These are phyloP conservation scores for Hypoxylon sp. DNA, from an alignment of 2,329 filamentous ascomycete species.

Conservation along the genomic window DNA sequence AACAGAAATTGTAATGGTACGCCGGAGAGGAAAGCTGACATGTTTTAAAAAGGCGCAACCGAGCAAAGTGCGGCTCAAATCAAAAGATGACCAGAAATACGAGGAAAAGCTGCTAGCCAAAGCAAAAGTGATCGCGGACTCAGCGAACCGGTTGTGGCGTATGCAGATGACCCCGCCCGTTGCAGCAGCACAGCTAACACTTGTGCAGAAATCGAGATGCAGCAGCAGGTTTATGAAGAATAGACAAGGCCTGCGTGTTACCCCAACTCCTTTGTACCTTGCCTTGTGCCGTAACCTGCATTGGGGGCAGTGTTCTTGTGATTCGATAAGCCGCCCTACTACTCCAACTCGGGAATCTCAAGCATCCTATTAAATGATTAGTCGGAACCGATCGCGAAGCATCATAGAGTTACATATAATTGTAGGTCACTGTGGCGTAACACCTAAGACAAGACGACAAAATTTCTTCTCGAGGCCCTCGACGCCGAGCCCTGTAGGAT, in stretches of 20 bases:
- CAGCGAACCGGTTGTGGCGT: conserved; percentile 80
- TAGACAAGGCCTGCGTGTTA: conserved; percentile 30
- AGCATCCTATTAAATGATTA: conserved; percentile 13
- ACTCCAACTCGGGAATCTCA: conserved; percentile 10
- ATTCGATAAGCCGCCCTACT: conserved; percentile 11
- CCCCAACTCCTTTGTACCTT: conserved; percentile 31
- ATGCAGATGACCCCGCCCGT: conserved; percentile 53
- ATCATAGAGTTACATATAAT: conserved; percentile 1
- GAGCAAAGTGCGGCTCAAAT: conserved; percentile 71
- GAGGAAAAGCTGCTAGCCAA: conserved; percentile 76
- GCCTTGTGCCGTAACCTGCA: conserved; percentile 11
- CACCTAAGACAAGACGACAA: conserved; percentile 24
- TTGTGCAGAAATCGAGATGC: conserved; percentile 64
- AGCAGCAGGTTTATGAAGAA: conserved; percentile 65
- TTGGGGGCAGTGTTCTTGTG: conserved; percentile 11
- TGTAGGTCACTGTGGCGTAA: conserved; percentile 17
- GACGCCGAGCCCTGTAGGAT: conserved; percentile 4
- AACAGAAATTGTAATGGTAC: conserved; percentile 16
- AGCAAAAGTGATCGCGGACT: conserved; percentile 76
- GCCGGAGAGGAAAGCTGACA: conserved; percentile 32
- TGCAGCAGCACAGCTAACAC: conserved; percentile 37
- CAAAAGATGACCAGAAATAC: conserved; percentile 71
- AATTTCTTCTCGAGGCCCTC: background rate
- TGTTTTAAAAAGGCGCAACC: conserved; percentile 72
- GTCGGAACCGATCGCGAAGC: conserved; percentile 1